Base-by-base conservation (phyloP, 148 eudicot species). In the Nepenthes gracilis region DNA sequence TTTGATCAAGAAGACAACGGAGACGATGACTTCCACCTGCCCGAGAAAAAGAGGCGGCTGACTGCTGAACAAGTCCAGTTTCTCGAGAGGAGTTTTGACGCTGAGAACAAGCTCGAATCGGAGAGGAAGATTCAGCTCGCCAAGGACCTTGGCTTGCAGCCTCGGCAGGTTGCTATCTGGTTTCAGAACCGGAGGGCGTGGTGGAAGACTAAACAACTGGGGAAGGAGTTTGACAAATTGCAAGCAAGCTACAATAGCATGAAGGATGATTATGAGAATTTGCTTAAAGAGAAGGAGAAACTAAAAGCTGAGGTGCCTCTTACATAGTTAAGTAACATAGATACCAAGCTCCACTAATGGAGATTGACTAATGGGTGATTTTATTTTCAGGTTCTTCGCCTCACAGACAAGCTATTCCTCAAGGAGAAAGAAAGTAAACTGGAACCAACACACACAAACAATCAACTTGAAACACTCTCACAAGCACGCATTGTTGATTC, bases 91-190 rank as follows among this genome's bases (percentile, higher is more conserved):
- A 80, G 80, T 60, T 90, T 90, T 38, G 95, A 82, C 73, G 62
- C 38, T 6, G 97, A 90, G 11, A 84, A 90, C 79, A 90, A 84
- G 76, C 97, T 90, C 43, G 97, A 87, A 64, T 91, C 95, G 1
- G 95, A 90, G 45, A 74, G 97, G 64, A 90, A 90, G 57, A 36
- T 72, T 56, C 90, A 82, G 73, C 97, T 90, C 45, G 95, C 97
- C 2, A 86, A 90, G 73, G 97, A 90, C 13, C 83, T 90, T 2
- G 83, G 88, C 5, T 71, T 90, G 85, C 88, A 86, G 78, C 95
- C 95, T 64, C 76, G 97, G 36, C 97, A 90, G 68, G 82, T 90
- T 63, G 95, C 95, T 6, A 82, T 90, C 33, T 90, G 97, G 97
- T 90, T 90, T 60, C 97, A 90, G 55, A 90, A 90, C 55, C 85